These are phyloP conservation scores for Cordyceps tenuipes DNA, from an alignment of 2,329 filamentous ascomycete species.

Conservation along the genomic window DNA sequence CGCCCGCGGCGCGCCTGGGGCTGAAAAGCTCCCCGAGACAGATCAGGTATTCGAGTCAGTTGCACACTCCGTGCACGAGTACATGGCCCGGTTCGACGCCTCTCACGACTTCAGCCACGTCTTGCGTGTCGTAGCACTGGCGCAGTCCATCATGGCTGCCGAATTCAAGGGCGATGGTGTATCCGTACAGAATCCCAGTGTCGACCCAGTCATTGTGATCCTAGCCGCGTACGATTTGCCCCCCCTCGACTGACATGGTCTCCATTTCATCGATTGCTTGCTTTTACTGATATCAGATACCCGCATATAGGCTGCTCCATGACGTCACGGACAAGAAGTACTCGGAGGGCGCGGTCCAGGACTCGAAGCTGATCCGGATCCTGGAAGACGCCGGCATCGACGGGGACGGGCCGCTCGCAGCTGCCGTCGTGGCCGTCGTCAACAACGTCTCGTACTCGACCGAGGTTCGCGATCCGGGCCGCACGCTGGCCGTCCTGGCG, in stretches of 20 bases:
- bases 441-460: constrained; percentile 69
- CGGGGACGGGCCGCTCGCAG: constrained; percentile 46
- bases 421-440: constrained; percentile 62
- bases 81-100: constrained; percentile 72
- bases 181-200: not conserved
- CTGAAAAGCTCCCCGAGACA: not conserved
- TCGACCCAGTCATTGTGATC: not conserved
- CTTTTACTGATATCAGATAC: too few relatives aligned
- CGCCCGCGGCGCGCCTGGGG: not conserved
- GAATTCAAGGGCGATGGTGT: constrained; percentile 28
- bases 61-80: constrained; percentile 31
- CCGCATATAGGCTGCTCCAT: constrained; percentile 65
- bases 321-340: constrained; percentile 91
- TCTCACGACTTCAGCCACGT: constrained; percentile 88
- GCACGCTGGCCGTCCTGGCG: constrained; percentile 50
- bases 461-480: constrained; percentile 58
- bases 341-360: constrained; percentile 47
- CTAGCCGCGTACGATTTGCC: not conserved
- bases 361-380: constrained; percentile 47
- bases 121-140: constrained; percentile 63
- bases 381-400: constrained; percentile 50
- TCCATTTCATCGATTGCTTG: not conserved
- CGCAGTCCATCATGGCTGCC: constrained; percentile 52
- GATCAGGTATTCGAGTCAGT: not conserved
- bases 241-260: not conserved